phyloP scores from a whole-genome alignment of 2,329 filamentous ascomycete species.

The Tympanopsis confertula region DNA sequence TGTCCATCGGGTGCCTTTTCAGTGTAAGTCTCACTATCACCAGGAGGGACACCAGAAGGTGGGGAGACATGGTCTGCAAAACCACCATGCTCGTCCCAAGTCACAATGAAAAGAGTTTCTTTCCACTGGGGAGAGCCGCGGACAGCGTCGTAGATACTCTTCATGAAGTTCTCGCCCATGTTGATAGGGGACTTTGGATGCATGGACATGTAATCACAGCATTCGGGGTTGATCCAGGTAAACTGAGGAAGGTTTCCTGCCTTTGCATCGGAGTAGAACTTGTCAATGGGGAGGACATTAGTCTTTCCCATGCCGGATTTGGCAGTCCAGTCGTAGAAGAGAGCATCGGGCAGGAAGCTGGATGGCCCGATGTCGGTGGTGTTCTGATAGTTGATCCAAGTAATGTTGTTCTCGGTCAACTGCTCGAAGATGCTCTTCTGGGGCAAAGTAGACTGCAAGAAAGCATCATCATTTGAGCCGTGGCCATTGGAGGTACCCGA shows the following conservation, averaged over 20 bases:
- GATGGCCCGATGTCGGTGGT: slow-evolving; percentile 16
- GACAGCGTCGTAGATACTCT: slow-evolving; percentile 30
- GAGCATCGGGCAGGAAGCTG: slow-evolving; percentile 27
- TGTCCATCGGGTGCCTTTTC: slow-evolving; percentile 19
- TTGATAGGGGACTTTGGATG: slow-evolving; percentile 30
- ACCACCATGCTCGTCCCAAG: slow-evolving; percentile 33
- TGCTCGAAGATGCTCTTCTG: slow-evolving; percentile 26
- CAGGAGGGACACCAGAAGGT: slow-evolving; percentile 22
- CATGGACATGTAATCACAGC: slow-evolving; percentile 35
- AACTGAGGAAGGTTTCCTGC: slow-evolving; percentile 29
- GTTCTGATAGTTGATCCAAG: slow-evolving; percentile 34
- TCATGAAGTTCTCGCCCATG: slow-evolving; percentile 29
- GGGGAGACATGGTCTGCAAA: slow-evolving; percentile 33
- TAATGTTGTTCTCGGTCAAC: slow-evolving; percentile 22
- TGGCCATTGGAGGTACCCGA: slow-evolving; percentile 5
- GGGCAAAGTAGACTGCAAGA: slow-evolving; percentile 6
- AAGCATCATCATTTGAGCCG: slow-evolving; percentile 3
- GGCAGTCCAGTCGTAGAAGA: slow-evolving; percentile 28
- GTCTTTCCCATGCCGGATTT: slow-evolving; percentile 17
- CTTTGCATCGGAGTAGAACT: slow-evolving; percentile 30
- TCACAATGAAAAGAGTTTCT: slow-evolving; percentile 30
- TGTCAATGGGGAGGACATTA: slow-evolving; percentile 20
- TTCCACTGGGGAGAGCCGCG: slow-evolving; percentile 31
- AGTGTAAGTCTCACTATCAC: slow-evolving; percentile 22
- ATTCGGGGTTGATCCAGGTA: slow-evolving; percentile 36